Base-by-base conservation (phyloP, 331 rosid species). In the Dryas integrifolia region DNA sequence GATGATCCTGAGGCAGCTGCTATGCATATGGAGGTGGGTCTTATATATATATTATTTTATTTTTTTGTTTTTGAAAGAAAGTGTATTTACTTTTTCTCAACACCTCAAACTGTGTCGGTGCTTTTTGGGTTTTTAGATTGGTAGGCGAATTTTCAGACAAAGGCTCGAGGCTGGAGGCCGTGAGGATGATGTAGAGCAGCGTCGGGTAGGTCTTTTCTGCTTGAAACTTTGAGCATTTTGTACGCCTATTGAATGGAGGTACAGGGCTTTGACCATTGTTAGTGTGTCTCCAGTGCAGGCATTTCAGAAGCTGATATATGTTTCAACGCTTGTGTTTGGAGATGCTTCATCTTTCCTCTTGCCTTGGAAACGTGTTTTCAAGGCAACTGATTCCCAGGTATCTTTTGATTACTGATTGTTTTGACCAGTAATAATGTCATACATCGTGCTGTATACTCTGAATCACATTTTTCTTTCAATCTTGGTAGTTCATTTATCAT, bases 361-460 rank as follows among this genome's bases (percentile, higher is more conserved):
- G 68, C 97, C 98, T 77, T 95, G 99, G 99, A 95, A 92, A 82
- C 98, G 97, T 70, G 88, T 94, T 55, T 91, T 94, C 79, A 91
- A 82, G 81, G 82, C 86, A 80, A 94, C 97, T 0, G 96, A 91
- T 79, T 91, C 98, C 39, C 97, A 92, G 99, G 99, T 95, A 78
- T 12, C 30, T 83, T 83, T 63, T 40, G 46, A 61, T 58, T 24
- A 14, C 61, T 5, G 9, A n/a, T 40, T n/a, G 2, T 0, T 62
- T 43, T 4, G 35, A 2, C 49, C 10, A 14, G 12, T 41, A 2
- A 6, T 53, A 41, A 7, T 9, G 48, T n/a, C 47, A 15, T 41
- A 4, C 50, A n/a, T 40, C 41, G 0, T n/a, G 35, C 49, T 62
- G 7, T 40, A 41, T 41, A 15, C 67, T 9, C 4, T 4, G 35